phyloP scores from a whole-genome alignment of 2,329 filamentous ascomycete genomes.

The Fusarium buharicum region DNA sequence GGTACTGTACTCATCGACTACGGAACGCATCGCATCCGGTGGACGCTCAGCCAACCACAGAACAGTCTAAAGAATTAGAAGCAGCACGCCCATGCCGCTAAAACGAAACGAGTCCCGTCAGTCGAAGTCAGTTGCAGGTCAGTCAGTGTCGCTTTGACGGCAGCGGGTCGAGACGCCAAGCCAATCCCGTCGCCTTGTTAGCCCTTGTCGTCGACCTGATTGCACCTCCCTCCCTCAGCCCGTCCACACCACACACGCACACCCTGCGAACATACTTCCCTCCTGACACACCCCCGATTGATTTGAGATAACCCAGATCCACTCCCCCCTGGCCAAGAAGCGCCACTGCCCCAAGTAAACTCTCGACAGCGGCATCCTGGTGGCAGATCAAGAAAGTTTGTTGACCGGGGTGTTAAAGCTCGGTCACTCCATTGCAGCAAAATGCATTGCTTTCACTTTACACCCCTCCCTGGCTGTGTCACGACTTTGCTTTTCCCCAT shows the following conservation, averaged over 20 bases:
- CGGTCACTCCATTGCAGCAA: conserved; percentile 29
- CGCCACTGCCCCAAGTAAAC: conserved; percentile 38
- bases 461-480: conserved; percentile 7
- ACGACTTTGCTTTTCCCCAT: conserved; percentile 41
- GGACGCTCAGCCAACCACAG: conserved; percentile 33
- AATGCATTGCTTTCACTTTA: background rate
- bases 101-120: conserved; percentile 19
- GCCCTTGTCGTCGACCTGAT: background rate
- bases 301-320: conserved; percentile 22
- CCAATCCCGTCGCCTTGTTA: conserved; percentile 26
- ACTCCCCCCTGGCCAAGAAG: conserved; percentile 24
- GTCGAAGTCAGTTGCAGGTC: conserved; percentile 9
- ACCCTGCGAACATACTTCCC: conserved; percentile 8
- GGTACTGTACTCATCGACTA: background rate
- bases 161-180: conserved; percentile 23
- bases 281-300: background rate
- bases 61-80: background rate
- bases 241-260: background rate
- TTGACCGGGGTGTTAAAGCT: conserved; percentile 21
- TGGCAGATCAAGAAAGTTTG: conserved; percentile 46
- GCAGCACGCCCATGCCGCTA: background rate
- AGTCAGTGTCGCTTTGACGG: conserved; percentile 34
- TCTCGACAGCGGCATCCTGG: conserved; percentile 46
- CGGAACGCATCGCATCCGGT: conserved; percentile 39
- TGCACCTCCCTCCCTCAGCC: conserved; percentile 6